Percentiles rank a stretch among this genome's conserved stretches.
Conservation (phyloP, 345 rosid genomes). For the Cardamine occulta region DNA sequence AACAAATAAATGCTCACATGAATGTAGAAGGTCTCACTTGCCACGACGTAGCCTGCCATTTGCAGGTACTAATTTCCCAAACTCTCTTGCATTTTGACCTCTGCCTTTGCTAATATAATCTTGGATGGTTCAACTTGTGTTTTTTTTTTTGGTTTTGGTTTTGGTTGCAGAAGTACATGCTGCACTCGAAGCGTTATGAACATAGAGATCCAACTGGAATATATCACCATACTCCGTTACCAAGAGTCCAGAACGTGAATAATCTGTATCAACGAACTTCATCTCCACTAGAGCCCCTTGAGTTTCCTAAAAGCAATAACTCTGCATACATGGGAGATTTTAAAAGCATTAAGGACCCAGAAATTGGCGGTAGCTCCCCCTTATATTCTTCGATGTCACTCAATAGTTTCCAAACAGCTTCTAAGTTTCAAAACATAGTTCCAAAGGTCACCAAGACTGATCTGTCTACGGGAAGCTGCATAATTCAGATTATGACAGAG, state of each 20-base stretch:
- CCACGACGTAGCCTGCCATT: slow-evolving; percentile 91
- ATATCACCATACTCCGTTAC: slow-evolving; percentile 46
- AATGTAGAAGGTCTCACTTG: slow-evolving; percentile 83
- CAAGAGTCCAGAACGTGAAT: slow-evolving; percentile 44
- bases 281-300: slow-evolving; percentile 52
- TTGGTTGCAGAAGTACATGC: slow-evolving; percentile 73
- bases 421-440: slow-evolving; percentile 64
- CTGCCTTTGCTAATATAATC: background rate
- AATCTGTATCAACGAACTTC: slow-evolving; percentile 50
- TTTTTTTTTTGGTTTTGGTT: background rate
- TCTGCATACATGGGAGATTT: slow-evolving; percentile 47
- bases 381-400: slow-evolving; percentile 38
- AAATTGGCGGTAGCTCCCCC: slow-evolving; percentile 43
- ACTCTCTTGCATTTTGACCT: background rate
- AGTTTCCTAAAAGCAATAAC: slow-evolving; percentile 48
- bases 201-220: slow-evolving; percentile 41
- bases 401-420: slow-evolving; percentile 43
- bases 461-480: slow-evolving; percentile 60
- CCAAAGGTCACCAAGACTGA: slow-evolving; percentile 55
- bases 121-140: slow-evolving; percentile 8
- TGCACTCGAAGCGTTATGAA: slow-evolving; percentile 51
- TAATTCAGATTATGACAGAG: slow-evolving; percentile 63
- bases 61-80: slow-evolving; percentile 56
- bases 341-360: slow-evolving; percentile 41
- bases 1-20: slow-evolving; percentile 81